These are phyloP conservation scores for Echria macrotheca DNA, from an alignment of 495 filamentous ascomycete species.

Conservation along the genomic window DNA sequence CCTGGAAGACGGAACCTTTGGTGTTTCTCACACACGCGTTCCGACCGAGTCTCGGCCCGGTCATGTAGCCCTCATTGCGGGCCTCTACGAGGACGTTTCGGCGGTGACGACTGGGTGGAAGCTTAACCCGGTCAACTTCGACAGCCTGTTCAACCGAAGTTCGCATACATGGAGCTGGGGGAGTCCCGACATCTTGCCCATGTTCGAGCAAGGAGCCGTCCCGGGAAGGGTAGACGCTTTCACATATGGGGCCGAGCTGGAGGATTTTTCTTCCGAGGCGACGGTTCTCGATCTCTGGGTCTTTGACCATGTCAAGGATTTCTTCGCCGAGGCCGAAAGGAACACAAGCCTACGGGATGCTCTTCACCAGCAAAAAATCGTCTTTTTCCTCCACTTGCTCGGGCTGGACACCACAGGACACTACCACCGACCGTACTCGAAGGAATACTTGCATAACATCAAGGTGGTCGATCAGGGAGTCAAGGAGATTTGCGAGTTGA, in stretches of 20 bases:
- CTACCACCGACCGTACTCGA: constrained; percentile 81
- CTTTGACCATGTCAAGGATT: constrained; percentile 82
- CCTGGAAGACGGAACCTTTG: constrained; percentile 90
- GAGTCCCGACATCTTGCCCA: constrained; percentile 92
- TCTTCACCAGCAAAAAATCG: constrained; percentile 76
- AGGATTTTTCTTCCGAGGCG: constrained; percentile 85
- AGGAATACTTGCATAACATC: constrained; percentile 92
- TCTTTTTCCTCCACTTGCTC: constrained; percentile 97
- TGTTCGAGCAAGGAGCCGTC: constrained; percentile 94
- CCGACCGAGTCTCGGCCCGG: constrained; percentile 96
- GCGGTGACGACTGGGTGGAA: constrained; percentile 98
- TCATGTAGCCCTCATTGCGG: constrained; percentile 96
- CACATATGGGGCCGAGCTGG: constrained; percentile 74
- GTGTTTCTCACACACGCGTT: constrained; percentile 94
- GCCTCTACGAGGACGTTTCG: constrained; percentile 97
- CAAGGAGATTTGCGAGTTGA: constrained; percentile 69
- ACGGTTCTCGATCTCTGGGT: constrained; percentile 86
- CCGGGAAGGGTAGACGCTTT: constrained; percentile 79
- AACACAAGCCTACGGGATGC: constrained; percentile 72
- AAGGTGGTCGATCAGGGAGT: constrained; percentile 90
- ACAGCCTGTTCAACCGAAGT: constrained; percentile 97
- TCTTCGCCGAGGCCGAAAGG: constrained; percentile 72
- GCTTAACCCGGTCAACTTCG: constrained; percentile 96
- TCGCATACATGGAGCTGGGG: constrained; percentile 99
- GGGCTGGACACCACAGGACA: constrained; percentile 94